Evolutionary conservation across 1,284 basidiomycete species (phyloP).

Genomic region (Caloboletus firmus): DNA sequence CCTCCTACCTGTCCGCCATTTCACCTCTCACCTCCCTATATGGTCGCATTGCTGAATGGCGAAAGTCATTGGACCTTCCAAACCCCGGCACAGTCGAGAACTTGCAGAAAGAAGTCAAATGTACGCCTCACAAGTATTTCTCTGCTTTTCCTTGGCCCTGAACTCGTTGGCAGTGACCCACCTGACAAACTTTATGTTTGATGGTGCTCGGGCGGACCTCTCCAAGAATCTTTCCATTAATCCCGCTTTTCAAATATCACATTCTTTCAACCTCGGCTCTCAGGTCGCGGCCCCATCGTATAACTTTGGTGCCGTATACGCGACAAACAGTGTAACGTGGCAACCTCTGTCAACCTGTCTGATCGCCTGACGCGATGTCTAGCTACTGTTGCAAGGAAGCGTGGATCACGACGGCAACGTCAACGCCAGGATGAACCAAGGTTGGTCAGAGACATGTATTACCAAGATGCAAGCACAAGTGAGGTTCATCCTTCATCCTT

Average conservation of each 20-base stretch:
- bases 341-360: not conserved
- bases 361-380: constrained; percentile 19
- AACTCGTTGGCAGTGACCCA: constrained; percentile 67
- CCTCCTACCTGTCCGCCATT: constrained; percentile 37
- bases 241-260: constrained; percentile 97
- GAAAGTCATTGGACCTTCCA: constrained; percentile 74
- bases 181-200: constrained; percentile 93
- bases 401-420: constrained; percentile 93
- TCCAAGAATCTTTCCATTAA: constrained; percentile 92
- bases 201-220: constrained; percentile 95
- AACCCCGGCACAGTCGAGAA: constrained; percentile 91
- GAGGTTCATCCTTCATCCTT: constrained; percentile 25
- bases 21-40: constrained; percentile 66
- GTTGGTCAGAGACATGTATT: constrained; percentile 78
- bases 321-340: constrained; percentile 65
- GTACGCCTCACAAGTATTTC: constrained; percentile 45
- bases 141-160: constrained; percentile 12
- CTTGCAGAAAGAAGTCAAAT: constrained; percentile 86
- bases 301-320: constrained; percentile 94
- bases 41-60: constrained; percentile 77
- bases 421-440: constrained; percentile 87
- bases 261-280: constrained; percentile 89
- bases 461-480: constrained; percentile 93
- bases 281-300: constrained; percentile 79
- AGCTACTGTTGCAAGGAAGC: constrained; percentile 93